Evolutionary conservation across 23 red algal genomes (phyloP).

Genomic region (Chondrus crispus): DNA sequence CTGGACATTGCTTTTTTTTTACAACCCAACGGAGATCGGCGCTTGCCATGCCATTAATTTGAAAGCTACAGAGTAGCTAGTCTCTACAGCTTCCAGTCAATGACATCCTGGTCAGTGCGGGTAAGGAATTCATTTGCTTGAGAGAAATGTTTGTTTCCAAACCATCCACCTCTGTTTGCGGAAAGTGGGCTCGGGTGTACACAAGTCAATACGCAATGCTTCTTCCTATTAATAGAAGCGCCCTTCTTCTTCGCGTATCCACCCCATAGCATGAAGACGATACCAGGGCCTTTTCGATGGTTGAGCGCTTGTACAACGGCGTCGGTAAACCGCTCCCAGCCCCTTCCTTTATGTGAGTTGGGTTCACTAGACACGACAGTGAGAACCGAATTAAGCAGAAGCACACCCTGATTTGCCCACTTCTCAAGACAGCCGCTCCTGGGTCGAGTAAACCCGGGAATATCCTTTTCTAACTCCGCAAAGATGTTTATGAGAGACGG

Average conservation of each 20-base stretch:
- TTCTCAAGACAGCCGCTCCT: constrained; percentile 71
- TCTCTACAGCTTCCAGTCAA: constrained; percentile 67
- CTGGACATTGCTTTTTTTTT: no score
- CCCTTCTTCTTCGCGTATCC: constrained; percentile 94
- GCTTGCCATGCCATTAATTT: no score
- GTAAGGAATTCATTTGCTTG: constrained; percentile 82
- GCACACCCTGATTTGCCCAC: constrained; percentile 96
- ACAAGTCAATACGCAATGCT: constrained; percentile 67
- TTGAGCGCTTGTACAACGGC: constrained; percentile 80
- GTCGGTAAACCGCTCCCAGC: constrained; percentile 97
- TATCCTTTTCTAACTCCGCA: constrained; percentile 78
- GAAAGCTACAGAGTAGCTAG: no score
- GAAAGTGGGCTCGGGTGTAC: constrained; percentile 91
- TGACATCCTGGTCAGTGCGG: constrained; percentile 31
- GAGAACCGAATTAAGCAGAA: constrained; percentile 93
- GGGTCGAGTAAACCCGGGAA: constrained; percentile 64
- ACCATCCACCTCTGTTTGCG: constrained; percentile 93
- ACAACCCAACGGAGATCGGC: no score
- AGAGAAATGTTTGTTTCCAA: constrained; percentile 95
- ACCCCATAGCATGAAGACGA: constrained; percentile 98
- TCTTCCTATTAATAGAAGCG: constrained; percentile 56
- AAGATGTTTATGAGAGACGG: constrained; percentile 90
- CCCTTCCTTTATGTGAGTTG: constrained; percentile 64
- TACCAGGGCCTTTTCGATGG: constrained; percentile 35
- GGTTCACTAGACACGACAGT: constrained; percentile 84